Percentiles rank a stretch among this genome's conserved stretches.
These are phyloP conservation scores for Ambispora gerdemannii DNA, from an alignment of 192 early-diverging fungal genomes.

Conservation along the genomic window DNA sequence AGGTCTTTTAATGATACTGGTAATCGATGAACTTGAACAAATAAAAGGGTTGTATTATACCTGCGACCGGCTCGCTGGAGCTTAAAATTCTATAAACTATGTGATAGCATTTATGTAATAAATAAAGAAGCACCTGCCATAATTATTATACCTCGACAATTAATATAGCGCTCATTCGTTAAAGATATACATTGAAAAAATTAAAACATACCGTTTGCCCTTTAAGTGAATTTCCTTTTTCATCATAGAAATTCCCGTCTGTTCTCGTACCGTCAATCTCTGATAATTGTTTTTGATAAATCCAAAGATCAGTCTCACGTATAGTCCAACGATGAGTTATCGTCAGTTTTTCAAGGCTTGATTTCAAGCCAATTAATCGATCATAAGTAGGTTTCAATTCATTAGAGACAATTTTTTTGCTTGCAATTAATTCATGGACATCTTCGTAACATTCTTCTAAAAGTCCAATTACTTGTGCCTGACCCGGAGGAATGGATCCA, in stretches of 20 bases:
- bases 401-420: conserved; percentile 60
- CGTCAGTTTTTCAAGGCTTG: conserved; percentile 70
- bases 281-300: conserved; percentile 63
- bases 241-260: conserved; percentile 81
- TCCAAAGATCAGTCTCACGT: conserved; percentile 72
- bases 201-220: conserved; percentile 50
- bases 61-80: conserved; percentile 74
- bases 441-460: conserved; percentile 80
- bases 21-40: too few species aligned
- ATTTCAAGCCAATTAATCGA: conserved; percentile 67
- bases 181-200: background rate
- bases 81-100: conserved; percentile 78
- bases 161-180: background rate
- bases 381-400: conserved; percentile 59
- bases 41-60: too few species aligned
- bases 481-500: conserved; percentile 73
- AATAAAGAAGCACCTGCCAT: conserved; percentile 15
- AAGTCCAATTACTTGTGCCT: conserved; percentile 77
- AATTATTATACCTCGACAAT: background rate
- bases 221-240: conserved; percentile 59
- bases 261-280: conserved; percentile 80
- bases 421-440: conserved; percentile 75
- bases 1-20: too few species aligned
- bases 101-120: conserved; percentile 82
- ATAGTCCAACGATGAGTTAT: conserved; percentile 75